Evolutionary conservation across 768 basidiomycete genomes (phyloP), one percentile per base, ranked within the genome.

Genomic region (Lactarius sanguifluus): DNA sequence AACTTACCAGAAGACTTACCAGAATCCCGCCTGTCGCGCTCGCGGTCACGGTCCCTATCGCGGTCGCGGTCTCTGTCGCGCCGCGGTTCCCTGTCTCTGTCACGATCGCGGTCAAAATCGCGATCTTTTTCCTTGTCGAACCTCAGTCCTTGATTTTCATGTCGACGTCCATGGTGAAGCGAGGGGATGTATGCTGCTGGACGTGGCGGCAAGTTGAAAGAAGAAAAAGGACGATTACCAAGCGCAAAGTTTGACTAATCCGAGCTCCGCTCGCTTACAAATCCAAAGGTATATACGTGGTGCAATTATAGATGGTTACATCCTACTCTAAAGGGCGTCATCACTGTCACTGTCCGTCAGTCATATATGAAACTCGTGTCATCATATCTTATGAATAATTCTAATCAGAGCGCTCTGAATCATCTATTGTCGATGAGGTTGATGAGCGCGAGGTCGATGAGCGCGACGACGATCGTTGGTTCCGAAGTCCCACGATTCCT

Each of bases 131-230:
- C 89, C 66, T 89, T 88, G 55, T 89, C 88, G n/a, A 9, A 80
- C 77, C 69, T 91, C 87, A n/a, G 64, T 91, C 89, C 76, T 91
- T 91, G 73, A 76, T 80, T 77, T 89, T 88, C 88, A 91, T 91
- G 72, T 92, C 90, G 70, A 91, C 83, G 75, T 92, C 90, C 90
- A 92, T 92, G 59, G 13, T 54, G 45, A 64, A 38, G 23, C 6
- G 12, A n/a, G 41, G 8, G 7, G 10, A 28, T 38, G 23, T 45
- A 43, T 16, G 7, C 30, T 32, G 41, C 12, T 36, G 34, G n/a
- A 28, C 28, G 43, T 57, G 50, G 64, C 45, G 15, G 50, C 55
- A 13, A 25, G 47, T 12, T 18, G 32, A 10, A n/a, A 13, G 20
- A 28, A 43, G 4, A 10, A 36, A 56, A 41, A 60, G 45, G 57